phyloP scores from a whole-genome alignment of 805 yeast genomes.

The Schwanniomyces polymorphus region DNA sequence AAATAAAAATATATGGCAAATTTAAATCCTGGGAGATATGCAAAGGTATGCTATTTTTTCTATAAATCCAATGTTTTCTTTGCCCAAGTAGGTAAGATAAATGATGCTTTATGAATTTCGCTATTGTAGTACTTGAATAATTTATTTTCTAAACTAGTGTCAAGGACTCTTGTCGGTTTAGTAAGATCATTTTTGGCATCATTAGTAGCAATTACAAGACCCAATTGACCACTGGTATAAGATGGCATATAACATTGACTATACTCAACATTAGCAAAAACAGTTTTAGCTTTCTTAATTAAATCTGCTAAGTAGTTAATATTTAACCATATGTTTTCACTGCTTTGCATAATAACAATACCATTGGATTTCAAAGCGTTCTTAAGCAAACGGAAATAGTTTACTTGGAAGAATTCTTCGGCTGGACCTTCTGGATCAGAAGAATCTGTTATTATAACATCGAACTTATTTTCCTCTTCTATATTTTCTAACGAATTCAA shows the following conservation, averaged over 20 bases:
- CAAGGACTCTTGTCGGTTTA: conserved; percentile 50
- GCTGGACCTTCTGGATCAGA: conserved; percentile 98
- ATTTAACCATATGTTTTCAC: conserved; percentile 76
- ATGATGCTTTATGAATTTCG: conserved; percentile 68
- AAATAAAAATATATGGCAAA: not conserved
- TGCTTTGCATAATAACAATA: conserved; percentile 77
- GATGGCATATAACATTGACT: conserved; percentile 84
- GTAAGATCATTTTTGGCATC: conserved; percentile 46
- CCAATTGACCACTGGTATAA: conserved; percentile 86
- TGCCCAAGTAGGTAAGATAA: conserved; percentile 83
- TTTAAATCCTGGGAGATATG: conserved; percentile 6
- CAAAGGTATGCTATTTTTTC: not conserved
- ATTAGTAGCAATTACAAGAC: conserved; percentile 71
- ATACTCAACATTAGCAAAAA: conserved; percentile 63
- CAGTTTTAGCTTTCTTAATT: conserved; percentile 47
- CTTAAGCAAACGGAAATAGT: conserved; percentile 67
- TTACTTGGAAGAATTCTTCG: conserved; percentile 77
- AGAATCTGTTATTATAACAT: conserved; percentile 87
- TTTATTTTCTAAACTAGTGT: conserved; percentile 45
- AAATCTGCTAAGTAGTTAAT: conserved; percentile 51
- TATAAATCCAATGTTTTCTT: conserved; percentile 25
- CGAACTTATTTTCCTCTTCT: conserved; percentile 50
- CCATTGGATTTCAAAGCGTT: conserved; percentile 63
- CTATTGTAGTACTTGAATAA: conserved; percentile 65
- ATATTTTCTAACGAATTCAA: conserved; percentile 38